A percentile compares a stretch with the other conserved stretches of the same genome.
These are phyloP conservation scores for Phytophthora citricola DNA, from an alignment of 352 stramenopile genomes.

Conservation along the genomic window DNA sequence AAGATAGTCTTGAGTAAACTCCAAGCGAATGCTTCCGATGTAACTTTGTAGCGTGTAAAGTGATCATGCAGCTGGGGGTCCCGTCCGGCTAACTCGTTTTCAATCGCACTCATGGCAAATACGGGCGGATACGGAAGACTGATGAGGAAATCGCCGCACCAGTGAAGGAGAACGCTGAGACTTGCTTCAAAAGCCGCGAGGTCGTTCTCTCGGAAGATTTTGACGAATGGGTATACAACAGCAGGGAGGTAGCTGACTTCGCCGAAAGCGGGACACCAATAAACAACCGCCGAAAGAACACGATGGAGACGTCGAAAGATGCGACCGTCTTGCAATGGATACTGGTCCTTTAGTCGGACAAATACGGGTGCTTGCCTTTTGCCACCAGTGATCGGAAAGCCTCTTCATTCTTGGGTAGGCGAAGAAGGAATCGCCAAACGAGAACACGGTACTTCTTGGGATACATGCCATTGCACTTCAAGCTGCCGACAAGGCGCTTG, in stretches of 20 bases:
- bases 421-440: slow-evolving; percentile 86
- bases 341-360: slow-evolving; percentile 71
- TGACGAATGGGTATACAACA: slow-evolving; percentile 90
- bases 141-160: slow-evolving; percentile 81
- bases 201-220: slow-evolving; percentile 87
- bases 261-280: slow-evolving; percentile 92
- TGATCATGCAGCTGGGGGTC: slow-evolving; percentile 83
- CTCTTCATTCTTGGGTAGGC: slow-evolving; percentile 83
- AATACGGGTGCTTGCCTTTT: slow-evolving; percentile 84
- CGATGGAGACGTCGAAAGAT: slow-evolving; percentile 81
- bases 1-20: slow-evolving; percentile 89
- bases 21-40: slow-evolving; percentile 80
- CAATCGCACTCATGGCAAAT: slow-evolving; percentile 67
- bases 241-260: slow-evolving; percentile 85
- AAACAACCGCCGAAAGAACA: slow-evolving; percentile 86
- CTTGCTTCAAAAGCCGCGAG: slow-evolving; percentile 91
- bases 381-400: slow-evolving; percentile 75
- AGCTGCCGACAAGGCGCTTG: slow-evolving; percentile 63
- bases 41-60: slow-evolving; percentile 71
- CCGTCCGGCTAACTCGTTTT: slow-evolving; percentile 69
- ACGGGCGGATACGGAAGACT: slow-evolving; percentile 87
- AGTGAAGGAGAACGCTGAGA: slow-evolving; percentile 87
- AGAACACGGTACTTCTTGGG: slow-evolving; percentile 85
- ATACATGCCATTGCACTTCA: slow-evolving; percentile 79
- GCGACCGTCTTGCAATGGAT: slow-evolving; percentile 79